Base-by-base conservation (phyloP, 2,329 filamentous ascomycete species). In the Pseudogymnoascus sp. region DNA sequence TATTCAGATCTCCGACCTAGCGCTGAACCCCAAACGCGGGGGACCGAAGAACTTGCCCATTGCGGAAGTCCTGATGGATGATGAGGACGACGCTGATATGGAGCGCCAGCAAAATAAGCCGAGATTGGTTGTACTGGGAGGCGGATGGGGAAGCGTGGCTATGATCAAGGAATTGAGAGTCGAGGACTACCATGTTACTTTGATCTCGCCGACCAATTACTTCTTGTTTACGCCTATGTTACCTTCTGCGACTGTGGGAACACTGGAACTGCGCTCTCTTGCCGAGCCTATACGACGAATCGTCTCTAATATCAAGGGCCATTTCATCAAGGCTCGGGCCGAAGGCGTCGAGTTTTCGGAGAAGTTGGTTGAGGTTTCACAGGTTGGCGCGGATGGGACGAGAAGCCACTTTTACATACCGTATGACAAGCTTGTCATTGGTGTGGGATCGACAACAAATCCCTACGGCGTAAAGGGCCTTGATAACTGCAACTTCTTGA, bases 181-280 rank as follows among this genome's bases (percentile, higher is more conserved):
- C 0, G 90, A 92, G 10, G 90, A 97, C 69, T 99, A 97, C 72
- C 92, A 99, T 74, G 87, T 99, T 67, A 97, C 93, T 4, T 88
- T 99, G 39, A 88, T 99, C 45, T 96, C 92, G 10, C 93, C 94
- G 0, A 89, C 89, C 36, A 97, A 97, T 71, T 96, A 97, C 77
- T 99, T 99, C 77, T 78, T 99, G 33, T 99, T 99, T 75, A 99
- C 94, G 1, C 94, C 94, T 0, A 97, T 99, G 92, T 80, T 99
- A 45, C 94, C 94, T 1, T 96, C 92, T 35, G 95, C 94, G 6
- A 99, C 95, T 0, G 94, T 99, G 5, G 95, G 95, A 10, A 99
- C 94, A 0, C 79, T 99, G 33, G 93, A 96, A 72, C 79, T 97
- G 70, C 83, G 93, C 66, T 96, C 92, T 59, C 79, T 99, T 63